Conservation (phyloP, 2,329 filamentous ascomycete species). For the Colletotrichum camelliae region DNA sequence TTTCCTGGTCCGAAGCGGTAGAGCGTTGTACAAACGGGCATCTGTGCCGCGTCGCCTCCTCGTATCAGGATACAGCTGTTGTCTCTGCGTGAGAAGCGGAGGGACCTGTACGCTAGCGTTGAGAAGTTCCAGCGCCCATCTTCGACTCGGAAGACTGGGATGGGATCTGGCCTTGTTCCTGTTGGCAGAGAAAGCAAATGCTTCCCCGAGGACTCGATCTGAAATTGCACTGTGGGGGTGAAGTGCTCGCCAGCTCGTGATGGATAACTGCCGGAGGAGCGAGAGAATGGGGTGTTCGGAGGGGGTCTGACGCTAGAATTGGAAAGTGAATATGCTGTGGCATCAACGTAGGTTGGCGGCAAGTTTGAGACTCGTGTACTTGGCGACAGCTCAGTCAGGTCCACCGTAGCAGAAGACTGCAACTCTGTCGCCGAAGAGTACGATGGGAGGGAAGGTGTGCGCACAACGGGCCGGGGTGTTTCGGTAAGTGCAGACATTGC, state of each 20-base stretch:
- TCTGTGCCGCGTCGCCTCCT: conserved; percentile 35
- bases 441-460: background rate
- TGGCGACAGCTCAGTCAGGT: background rate
- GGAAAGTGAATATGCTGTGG: conserved; percentile 18
- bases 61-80: conserved; percentile 54
- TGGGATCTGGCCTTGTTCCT: conserved; percentile 39
- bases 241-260: conserved; percentile 34
- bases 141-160: conserved; percentile 47
- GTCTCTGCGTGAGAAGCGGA: conserved; percentile 51
- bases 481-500: background rate
- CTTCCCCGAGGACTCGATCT: conserved; percentile 54
- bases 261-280: background rate
- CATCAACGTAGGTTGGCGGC: conserved; percentile 34
- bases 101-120: conserved; percentile 50
- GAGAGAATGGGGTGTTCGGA: background rate
- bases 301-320: background rate
- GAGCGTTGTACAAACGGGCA: conserved; percentile 51
- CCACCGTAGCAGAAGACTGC: background rate
- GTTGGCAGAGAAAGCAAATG: conserved; percentile 46
- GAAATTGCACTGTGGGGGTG: conserved; percentile 47
- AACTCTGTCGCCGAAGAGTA: background rate
- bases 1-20: conserved; percentile 63
- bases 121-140: conserved; percentile 24
- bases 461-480: background rate
- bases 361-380: background rate